Base-by-base conservation (phyloP, 768 basidiomycete genomes). In the Pulveroboletus sp. region DNA sequence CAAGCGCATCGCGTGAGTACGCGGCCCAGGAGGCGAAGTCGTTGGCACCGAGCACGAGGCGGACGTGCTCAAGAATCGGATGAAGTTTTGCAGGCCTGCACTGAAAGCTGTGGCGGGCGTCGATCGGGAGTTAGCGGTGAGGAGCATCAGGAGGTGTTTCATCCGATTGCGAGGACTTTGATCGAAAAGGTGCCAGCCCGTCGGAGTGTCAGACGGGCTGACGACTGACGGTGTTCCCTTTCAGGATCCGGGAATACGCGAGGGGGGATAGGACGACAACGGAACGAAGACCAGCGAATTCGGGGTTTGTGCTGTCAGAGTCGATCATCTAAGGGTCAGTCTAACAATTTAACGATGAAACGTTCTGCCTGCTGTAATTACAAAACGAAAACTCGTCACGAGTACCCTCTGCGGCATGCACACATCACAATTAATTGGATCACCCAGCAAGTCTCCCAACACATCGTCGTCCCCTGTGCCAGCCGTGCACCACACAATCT, bases 181-280 rank as follows among this genome's bases (percentile, higher is more conserved):
- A 88, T 91, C 57, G 85, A 86, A 57, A 87, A 86, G 80, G 89
- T 86, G n/a, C n/a, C n/a, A n/a, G n/a, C n/a, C n/a, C n/a, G n/a
- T n/a, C n/a, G n/a, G 51, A 5, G 40, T 37, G 13, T 16, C 4
- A 13, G 17, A 19, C 10, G n/a, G 6, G 6, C 24, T 41, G 47
- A 46, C 44, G 32, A 8, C 9, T n/a, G n/a, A n/a, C n/a, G n/a
- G n/a, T n/a, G n/a, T n/a, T n/a, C n/a, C n/a, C n/a, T n/a, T n/a
- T n/a, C n/a, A n/a, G n/a, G n/a, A n/a, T n/a, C n/a, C n/a, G n/a
- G n/a, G n/a, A n/a, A n/a, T n/a, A n/a, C n/a, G n/a, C n/a, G n/a
- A n/a, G 13, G 5, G 12, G 37, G 29, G 27, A n/a, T 40, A 40
- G 39, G 37, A 38, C 38, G 6, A 13, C 20, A 14, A 5, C 14